Evolutionary conservation across 208 protist genomes (phyloP), one percentile per base, ranked within the genome.

Genomic region (Crithidia fasciculata): DNA sequence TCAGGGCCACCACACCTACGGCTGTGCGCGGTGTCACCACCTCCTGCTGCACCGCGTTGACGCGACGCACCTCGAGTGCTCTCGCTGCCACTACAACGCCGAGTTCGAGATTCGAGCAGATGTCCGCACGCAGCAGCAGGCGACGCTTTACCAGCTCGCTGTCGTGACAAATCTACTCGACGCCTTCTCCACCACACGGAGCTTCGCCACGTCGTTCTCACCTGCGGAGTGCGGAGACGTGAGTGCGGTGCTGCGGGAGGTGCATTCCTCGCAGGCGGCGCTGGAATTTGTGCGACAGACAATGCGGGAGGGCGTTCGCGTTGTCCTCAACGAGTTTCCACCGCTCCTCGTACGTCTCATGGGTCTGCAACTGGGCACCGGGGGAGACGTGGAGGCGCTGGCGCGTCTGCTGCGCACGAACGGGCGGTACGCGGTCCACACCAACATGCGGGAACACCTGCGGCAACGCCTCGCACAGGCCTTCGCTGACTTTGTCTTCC

Each of bases 1-100:
- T 4, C 80, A 81, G 8, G 74, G 80, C 6, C 39, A 69, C 39
- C 78, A 86, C 57, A 60, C 83, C 56, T 93, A 84, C 65, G 65
- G 70, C 15, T 96, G 92, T 71, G 76, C 79, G 52, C 83, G 89
- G 50, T 96, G 92, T 69, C 57, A 55, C 36, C 76, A 74, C 41
- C 75, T 80, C 19, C 39, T 85, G 10, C 69, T 94, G 58, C 70
- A 77, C 39, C 82, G 86, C 12, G 19, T 58, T 18, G 63, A 58
- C 9, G 62, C 80, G 19, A 83, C 69, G 7, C 57, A 80, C 45
- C 69, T 94, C 36, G 60, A 66, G 50, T 96, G 92, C 63, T 58
- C 76, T 12, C 72, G 72, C 49, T 96, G 92, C 76, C 86, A 89
- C 72, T 95, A 90, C 76, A 93, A 90, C 67, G 84, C 81, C 8